Conservation (phyloP, 495 filamentous ascomycete genomes). For the Annulohypoxylon bovei region DNA sequence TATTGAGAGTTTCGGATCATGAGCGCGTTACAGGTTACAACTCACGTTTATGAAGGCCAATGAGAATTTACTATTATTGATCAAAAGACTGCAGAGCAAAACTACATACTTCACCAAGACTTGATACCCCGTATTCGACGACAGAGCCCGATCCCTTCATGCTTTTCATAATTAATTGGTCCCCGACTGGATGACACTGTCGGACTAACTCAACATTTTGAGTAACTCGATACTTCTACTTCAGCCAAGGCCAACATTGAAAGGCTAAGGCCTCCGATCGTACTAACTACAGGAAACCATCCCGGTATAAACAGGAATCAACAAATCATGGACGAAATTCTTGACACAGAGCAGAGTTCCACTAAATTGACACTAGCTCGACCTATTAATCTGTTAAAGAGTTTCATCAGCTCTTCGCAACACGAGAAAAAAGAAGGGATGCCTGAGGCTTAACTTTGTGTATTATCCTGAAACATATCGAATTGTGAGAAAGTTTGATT, state of each 20-base stretch:
- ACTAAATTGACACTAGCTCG: neutral
- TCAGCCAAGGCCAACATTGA: neutral
- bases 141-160: neutral
- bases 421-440: conserved; percentile 20
- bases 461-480: conserved; percentile 37
- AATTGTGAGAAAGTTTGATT: conserved; percentile 36
- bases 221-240: conserved; percentile 11
- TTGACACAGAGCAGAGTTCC: conserved; percentile 11
- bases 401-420: conserved; percentile 20
- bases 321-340: neutral
- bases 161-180: neutral
- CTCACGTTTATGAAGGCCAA: neutral
- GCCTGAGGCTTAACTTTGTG: conserved; percentile 28
- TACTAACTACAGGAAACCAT: neutral
- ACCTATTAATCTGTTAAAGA: conserved; percentile 8
- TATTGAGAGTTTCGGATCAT: neutral
- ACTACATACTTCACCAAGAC: neutral
- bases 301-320: neutral
- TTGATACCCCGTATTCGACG: neutral
- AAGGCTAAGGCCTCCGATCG: neutral
- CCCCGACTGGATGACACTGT: neutral
- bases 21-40: neutral
- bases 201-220: neutral
- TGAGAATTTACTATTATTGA: neutral
- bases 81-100: neutral